phyloP scores from a whole-genome alignment of 345 rosid species.

The Eutrema japonicum region DNA sequence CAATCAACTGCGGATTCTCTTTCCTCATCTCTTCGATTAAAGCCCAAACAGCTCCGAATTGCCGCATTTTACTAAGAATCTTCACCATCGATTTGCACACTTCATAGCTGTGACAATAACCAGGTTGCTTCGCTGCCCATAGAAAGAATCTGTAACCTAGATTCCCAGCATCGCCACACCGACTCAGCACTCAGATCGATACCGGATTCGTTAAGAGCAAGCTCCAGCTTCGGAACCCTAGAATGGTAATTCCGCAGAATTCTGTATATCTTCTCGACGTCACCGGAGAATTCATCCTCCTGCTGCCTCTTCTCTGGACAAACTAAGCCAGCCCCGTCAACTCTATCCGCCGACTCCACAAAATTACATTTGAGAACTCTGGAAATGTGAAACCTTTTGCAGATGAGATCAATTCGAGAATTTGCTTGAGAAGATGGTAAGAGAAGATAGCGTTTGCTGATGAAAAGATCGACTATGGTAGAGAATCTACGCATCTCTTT shows the following conservation, averaged over 20 bases:
- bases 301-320: conserved; percentile 45
- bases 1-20: conserved; percentile 63
- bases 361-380: neutral
- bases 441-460: conserved; percentile 20
- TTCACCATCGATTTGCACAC: conserved; percentile 76
- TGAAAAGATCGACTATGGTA: conserved; percentile 15
- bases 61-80: conserved; percentile 84
- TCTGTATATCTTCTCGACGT: conserved; percentile 81
- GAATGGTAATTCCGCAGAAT: conserved; percentile 75
- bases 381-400: conserved; percentile 32
- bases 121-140: conserved; percentile 86
- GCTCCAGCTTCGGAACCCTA: conserved; percentile 73
- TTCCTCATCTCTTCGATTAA: conserved; percentile 82
- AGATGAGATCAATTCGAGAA: conserved; percentile 7
- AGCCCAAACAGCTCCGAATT: conserved; percentile 92
- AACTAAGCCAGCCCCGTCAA: conserved; percentile 53
- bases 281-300: conserved; percentile 64
- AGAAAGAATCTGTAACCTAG: conserved; percentile 72
- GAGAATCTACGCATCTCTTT: conserved; percentile 33
- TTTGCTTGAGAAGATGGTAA: conserved; percentile 26
- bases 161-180: conserved; percentile 91
- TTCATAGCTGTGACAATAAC: conserved; percentile 72
- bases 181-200: conserved; percentile 69
- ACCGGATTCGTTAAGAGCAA: conserved; percentile 77
- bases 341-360: conserved; percentile 25